Evolutionary conservation across 2,329 filamentous ascomycete genomes (phyloP).

Genomic region (Endoconidiophora laricicola): DNA sequence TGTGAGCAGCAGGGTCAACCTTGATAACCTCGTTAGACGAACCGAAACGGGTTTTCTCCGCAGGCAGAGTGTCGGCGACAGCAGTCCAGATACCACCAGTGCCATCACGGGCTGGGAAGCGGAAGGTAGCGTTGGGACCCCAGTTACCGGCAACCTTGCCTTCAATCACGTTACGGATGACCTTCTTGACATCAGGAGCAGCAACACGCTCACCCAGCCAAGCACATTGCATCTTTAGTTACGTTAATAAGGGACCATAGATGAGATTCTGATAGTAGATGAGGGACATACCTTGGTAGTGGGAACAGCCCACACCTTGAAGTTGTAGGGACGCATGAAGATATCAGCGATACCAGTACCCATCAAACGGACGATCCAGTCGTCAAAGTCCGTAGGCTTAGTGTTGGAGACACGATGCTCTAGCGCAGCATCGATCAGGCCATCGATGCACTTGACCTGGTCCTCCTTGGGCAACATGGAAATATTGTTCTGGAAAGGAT

Average conservation of each 20-base stretch:
- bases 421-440: slow-evolving; percentile 85
- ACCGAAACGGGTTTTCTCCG: slow-evolving; percentile 83
- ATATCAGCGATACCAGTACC: slow-evolving; percentile 78
- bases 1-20: slow-evolving; percentile 73
- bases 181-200: slow-evolving; percentile 83
- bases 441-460: slow-evolving; percentile 85
- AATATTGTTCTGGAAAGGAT: slow-evolving; percentile 99
- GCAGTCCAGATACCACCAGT: slow-evolving; percentile 99
- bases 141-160: slow-evolving; percentile 94
- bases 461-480: slow-evolving; percentile 96
- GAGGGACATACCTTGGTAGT: slow-evolving; percentile 63
- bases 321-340: slow-evolving; percentile 99
- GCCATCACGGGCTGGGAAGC: slow-evolving; percentile 87
- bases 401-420: slow-evolving; percentile 66
- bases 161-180: slow-evolving; percentile 86
- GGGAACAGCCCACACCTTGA: slow-evolving; percentile 98
- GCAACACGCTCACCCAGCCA: slow-evolving; percentile 99
- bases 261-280: background rate
- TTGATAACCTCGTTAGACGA: slow-evolving; percentile 69
- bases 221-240: slow-evolving; percentile 82
- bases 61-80: slow-evolving; percentile 79
- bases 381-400: slow-evolving; percentile 93
- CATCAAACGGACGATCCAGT: slow-evolving; percentile 92
- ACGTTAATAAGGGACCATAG: background rate
- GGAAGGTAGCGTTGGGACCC: slow-evolving; percentile 97